Base-by-base conservation (phyloP, 495 filamentous ascomycete genomes). In the Penicillium herquei region DNA sequence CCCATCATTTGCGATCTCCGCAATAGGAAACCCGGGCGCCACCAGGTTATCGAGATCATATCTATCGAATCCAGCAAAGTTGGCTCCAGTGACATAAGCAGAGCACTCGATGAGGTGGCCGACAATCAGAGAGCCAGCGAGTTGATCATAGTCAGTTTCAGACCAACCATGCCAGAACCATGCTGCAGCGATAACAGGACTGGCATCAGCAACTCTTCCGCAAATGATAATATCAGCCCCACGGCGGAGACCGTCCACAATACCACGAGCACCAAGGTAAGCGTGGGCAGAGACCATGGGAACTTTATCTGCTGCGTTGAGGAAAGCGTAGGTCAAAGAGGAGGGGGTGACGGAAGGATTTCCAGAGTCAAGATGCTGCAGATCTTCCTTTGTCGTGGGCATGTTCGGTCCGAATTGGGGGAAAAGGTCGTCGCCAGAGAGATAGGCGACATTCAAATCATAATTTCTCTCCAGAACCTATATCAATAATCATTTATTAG, bases 191-290 rank as follows among this genome's bases (percentile, higher is more conserved):
- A n/a, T n/a, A n/a, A n/a, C n/a, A n/a, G n/a, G n/a, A n/a, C n/a
- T n/a, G n/a, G n/a, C n/a, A n/a, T n/a, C n/a, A n/a, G n/a, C n/a
- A n/a, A n/a, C n/a, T n/a, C n/a, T n/a, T n/a, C n/a, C n/a, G n/a
- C n/a, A n/a, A n/a, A n/a, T n/a, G n/a, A 83, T 71, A 48, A 84
- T 82, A 52, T 83, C 76, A 5, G 78, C 79, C 3, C 79, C 79
- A 7, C 59, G 53, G 14, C 64, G 53, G 1, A 83, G 63, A 8
- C 69, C 79, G 6, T 68, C 61, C 0, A 69, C 67, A 17, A 84
- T 81, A 2, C 70, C 78, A 7, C 70, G 56, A 21, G 68, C 72
- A 12, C 81, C 79, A 0, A 83, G 73, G 52, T 84, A 75, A 4
- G 64, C 64, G 34, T 71, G 64, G 0, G 69, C 67, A 1, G 63